Evolutionary conservation across 2,329 filamentous ascomycete genomes (phyloP), one percentile per base, ranked within the genome.

Genomic region (Xylariales sp.): DNA sequence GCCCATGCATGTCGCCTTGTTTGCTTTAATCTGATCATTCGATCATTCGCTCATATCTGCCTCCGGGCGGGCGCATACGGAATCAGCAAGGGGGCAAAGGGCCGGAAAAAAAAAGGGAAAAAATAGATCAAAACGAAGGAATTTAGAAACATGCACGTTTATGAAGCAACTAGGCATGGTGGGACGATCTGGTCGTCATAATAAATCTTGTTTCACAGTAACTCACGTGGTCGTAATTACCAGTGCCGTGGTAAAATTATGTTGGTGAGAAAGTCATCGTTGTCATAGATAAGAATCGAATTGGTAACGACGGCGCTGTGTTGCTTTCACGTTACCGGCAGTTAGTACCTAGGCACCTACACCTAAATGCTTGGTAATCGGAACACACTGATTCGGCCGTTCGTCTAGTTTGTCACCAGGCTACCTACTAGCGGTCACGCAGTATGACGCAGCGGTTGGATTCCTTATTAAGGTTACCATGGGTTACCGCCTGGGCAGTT

Each of bases 321-420:
- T 16, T 55, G 18, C 30, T n/a, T 56, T 30, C 34, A 53, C 36
- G 30, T 54, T 48, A 53, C 39, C n/a, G 34, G 6, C 14, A 36
- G 8, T 16, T 14, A 23, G 23, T 23, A 23, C 23, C 23, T 23
- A 23, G 23, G 23, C 23, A 23, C 23, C 23, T 23, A 36, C 6
- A 32, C 36, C 32, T 50, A 34, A 41, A 46, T 62, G 66, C 66
- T 68, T 68, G 62, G 66, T 68, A 68, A 68, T 68, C 28, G 18
- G 23, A 36, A 36, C 1, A 53, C 57, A 45, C 36, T 68, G 14
- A 65, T 68, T 65, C 36, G 65, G 62, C 34, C 28, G 43, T 61
- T 57, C 16, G 8, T 8, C 39, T 18, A 48, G 45, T 36, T 32
- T 41, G 7, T 50, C 34, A 56, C 48, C 48, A 30, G 41, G 36